phyloP scores from a whole-genome alignment of 2,329 filamentous ascomycete genomes.

The Rasamsonia emersonii region DNA sequence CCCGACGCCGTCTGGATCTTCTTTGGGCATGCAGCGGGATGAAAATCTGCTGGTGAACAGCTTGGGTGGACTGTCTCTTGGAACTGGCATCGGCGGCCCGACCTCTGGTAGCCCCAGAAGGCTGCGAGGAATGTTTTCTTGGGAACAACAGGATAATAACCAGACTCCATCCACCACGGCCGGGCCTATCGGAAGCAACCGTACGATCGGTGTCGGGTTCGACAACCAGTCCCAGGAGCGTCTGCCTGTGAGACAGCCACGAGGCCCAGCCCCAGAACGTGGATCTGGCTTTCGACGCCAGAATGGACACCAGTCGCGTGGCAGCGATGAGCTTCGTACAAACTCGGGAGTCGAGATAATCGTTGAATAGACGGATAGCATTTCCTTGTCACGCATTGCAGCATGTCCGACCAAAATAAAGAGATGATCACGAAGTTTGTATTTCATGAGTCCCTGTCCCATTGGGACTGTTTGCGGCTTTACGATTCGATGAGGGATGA shows the following conservation, averaged over 20 bases:
- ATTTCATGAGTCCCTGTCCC: conserved; percentile 31
- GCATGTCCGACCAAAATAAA: conserved; percentile 12
- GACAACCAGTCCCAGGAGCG: conserved; percentile 48
- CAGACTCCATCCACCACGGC: conserved; percentile 35
- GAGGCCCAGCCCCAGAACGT: conserved; percentile 53
- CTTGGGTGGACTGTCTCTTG: conserved; percentile 52
- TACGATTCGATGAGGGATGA: conserved; percentile 43
- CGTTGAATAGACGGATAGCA: conserved; percentile 45
- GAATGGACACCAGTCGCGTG: conserved; percentile 54
- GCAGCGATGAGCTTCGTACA: conserved; percentile 55
- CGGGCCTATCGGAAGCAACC: conserved; percentile 56
- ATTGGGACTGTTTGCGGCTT: conserved; percentile 31
- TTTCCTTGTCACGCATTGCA: conserved; percentile 4
- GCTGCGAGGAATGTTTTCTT: conserved; percentile 53
- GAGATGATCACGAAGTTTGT: conserved; percentile 32
- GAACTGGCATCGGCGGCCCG: conserved; percentile 37
- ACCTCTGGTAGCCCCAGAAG: conserved; percentile 49
- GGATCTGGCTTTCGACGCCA: conserved; percentile 51
- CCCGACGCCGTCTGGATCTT: conserved; percentile 45
- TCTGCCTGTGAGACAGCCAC: conserved; percentile 52
- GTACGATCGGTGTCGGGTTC: conserved; percentile 51
- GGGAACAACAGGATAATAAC: conserved; percentile 45
- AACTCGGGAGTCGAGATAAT: conserved; percentile 55
- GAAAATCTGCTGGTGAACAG: conserved; percentile 56
- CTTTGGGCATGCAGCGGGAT: conserved; percentile 43